Conservation (phyloP, 257 asterid genomes). For the Solanum boliviense region DNA sequence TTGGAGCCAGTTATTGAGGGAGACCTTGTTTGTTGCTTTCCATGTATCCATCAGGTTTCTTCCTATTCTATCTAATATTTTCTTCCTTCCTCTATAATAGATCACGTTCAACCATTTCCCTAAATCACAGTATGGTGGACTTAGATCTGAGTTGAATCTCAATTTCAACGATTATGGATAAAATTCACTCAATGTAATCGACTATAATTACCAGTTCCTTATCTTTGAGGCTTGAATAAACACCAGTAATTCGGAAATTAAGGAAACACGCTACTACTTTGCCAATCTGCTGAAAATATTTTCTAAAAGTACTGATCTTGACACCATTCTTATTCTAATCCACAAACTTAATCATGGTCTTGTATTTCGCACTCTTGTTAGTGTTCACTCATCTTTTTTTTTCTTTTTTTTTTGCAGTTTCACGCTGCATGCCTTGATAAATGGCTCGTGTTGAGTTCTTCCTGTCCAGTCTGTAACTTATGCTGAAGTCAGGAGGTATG, state of each 20-base stretch:
- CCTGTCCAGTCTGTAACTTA: background rate
- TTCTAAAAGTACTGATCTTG: background rate
- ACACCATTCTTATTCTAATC: background rate
- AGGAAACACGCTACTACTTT: background rate
- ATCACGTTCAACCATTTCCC: background rate
- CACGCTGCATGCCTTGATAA: background rate
- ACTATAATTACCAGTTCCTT: background rate
- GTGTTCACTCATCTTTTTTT: background rate
- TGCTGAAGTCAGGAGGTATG: background rate
- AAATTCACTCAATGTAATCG: background rate
- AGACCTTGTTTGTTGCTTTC: background rate
- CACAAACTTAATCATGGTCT: background rate
- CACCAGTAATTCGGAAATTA: background rate
- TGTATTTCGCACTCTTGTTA: background rate
- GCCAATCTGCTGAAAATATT: background rate
- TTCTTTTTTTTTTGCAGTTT: background rate
- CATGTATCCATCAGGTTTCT: conserved; percentile 9
- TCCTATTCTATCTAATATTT: background rate
- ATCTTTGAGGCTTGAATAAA: background rate
- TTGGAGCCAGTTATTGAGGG: background rate
- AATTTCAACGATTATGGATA: background rate
- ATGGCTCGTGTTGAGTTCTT: background rate
- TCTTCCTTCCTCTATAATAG: background rate
- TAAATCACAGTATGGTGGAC: background rate
- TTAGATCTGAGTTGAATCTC: background rate